A percentile compares a stretch with the other conserved stretches of the same genome.
phyloP scores from a whole-genome alignment of 2,329 filamentous ascomycete species.

The Neocucurbitaria cava region DNA sequence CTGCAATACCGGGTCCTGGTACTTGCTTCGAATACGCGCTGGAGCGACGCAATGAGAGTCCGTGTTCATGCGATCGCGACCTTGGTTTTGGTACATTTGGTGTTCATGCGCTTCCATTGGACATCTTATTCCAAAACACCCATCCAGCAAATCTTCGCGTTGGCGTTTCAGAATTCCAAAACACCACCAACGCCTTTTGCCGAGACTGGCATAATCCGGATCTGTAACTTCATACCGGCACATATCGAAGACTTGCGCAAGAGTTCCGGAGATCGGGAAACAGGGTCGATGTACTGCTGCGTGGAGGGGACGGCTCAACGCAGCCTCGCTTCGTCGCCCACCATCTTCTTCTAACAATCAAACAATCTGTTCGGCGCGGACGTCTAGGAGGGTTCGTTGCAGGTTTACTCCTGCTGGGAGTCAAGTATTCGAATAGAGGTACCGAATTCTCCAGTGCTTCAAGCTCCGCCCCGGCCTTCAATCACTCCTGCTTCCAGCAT shows the following conservation, averaged over 20 bases:
- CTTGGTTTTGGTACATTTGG: not conserved
- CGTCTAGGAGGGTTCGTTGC: not conserved
- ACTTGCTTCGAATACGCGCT: not conserved
- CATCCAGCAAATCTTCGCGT: not conserved
- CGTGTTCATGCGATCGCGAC: not conserved
- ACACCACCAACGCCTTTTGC: constrained; percentile 4
- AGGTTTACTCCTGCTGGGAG: not conserved
- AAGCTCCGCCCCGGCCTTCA: not conserved
- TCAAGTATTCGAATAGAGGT: not conserved
- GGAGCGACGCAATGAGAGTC: not conserved
- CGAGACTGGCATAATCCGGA: constrained; percentile 8
- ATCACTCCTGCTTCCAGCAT: not conserved
- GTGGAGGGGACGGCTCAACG: not conserved
- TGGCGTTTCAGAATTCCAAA: constrained; percentile 21
- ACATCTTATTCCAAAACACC: not conserved
- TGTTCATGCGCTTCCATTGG: not conserved
- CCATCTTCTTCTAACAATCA: not conserved
- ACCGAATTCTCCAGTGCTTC: not conserved
- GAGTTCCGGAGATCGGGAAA: not conserved
- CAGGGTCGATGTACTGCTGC: not conserved
- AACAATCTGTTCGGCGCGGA: not conserved
- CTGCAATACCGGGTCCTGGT: not conserved
- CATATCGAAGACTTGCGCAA: constrained; percentile 4
- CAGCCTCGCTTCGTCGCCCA: not conserved
- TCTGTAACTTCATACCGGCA: constrained; percentile 6